Evolutionary conservation across 2,329 filamentous ascomycete genomes (phyloP).

Genomic region (Nakataea oryzae): DNA sequence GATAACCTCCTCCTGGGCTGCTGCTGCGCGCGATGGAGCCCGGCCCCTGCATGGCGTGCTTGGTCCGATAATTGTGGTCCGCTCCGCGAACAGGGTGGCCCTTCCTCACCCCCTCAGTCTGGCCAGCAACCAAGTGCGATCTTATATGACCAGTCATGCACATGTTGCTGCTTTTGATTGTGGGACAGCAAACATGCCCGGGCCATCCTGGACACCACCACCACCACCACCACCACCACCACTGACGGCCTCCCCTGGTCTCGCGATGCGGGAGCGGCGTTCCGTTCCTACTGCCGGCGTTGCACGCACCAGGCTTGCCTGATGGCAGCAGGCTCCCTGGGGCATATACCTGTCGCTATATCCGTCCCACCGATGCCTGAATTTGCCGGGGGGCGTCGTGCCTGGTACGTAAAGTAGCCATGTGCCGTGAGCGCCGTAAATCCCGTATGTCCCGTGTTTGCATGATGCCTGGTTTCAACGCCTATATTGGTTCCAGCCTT

Average conservation of each 20-base stretch:
- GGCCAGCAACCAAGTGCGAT: no score
- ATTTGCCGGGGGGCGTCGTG: no score
- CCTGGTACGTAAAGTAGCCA: no score
- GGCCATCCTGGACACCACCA: background rate
- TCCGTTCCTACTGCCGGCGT: background rate
- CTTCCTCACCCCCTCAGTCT: background rate
- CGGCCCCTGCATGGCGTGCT: background rate
- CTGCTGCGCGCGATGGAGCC: background rate
- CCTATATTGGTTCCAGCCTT: background rate
- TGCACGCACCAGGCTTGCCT: background rate
- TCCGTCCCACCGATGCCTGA: no score
- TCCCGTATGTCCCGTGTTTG: no score
- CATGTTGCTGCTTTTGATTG: background rate
- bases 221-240: background rate
- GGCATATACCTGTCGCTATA: no score
- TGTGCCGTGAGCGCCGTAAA: no score
- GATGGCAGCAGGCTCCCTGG: no score
- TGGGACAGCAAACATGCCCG: background rate
- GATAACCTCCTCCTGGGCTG: background rate
- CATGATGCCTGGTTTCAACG: no score
- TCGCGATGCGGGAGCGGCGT: background rate
- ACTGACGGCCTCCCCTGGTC: background rate
- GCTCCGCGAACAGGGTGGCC: no score
- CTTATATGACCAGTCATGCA: no score
- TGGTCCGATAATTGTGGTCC: background rate